phyloP scores from a whole-genome alignment of 2,329 filamentous ascomycete species.

The Fusarium aywerte region DNA sequence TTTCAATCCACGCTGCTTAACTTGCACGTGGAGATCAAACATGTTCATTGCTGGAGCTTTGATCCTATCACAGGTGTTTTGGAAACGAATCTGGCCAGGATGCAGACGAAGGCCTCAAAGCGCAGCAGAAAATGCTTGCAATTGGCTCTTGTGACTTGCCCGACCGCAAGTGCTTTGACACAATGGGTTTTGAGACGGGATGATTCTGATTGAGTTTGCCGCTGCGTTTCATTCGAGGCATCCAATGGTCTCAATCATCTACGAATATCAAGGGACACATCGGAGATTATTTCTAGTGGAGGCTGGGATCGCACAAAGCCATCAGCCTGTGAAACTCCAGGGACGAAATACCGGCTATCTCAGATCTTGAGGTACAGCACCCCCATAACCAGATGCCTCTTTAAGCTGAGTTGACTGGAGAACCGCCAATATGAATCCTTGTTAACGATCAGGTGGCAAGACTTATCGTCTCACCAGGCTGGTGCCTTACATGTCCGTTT shows the following conservation, averaged over 20 bases:
- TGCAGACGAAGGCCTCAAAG: constrained; percentile 5
- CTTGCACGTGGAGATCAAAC: constrained; percentile 34
- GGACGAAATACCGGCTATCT: constrained; percentile 17
- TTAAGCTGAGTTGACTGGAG: constrained; percentile 20
- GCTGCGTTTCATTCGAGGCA: constrained; percentile 8
- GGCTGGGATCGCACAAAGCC: constrained; percentile 26
- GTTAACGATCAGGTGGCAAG: constrained; percentile 24
- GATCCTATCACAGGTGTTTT: constrained; percentile 16
- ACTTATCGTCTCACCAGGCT: constrained; percentile 31
- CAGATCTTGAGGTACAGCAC: constrained; percentile 17
- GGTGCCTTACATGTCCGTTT: constrained; percentile 39
- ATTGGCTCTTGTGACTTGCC: constrained; percentile 10
- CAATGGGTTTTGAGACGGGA: neutral
- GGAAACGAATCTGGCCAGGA: constrained; percentile 12
- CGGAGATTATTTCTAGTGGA: constrained; percentile 37
- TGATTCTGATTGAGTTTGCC: constrained; percentile 10
- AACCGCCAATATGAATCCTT: constrained; percentile 27
- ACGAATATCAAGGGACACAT: constrained; percentile 16
- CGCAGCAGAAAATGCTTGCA: constrained; percentile 11
- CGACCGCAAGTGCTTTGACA: constrained; percentile 1
- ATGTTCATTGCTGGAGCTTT: constrained; percentile 18
- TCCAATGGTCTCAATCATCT: neutral
- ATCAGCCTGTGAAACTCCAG: constrained; percentile 30
- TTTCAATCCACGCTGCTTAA: constrained; percentile 33
- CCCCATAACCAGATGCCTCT: constrained; percentile 11